These are phyloP conservation scores for Leccinum subspadiceum DNA, from an alignment of 1,284 basidiomycete genomes.

Conservation along the genomic window DNA sequence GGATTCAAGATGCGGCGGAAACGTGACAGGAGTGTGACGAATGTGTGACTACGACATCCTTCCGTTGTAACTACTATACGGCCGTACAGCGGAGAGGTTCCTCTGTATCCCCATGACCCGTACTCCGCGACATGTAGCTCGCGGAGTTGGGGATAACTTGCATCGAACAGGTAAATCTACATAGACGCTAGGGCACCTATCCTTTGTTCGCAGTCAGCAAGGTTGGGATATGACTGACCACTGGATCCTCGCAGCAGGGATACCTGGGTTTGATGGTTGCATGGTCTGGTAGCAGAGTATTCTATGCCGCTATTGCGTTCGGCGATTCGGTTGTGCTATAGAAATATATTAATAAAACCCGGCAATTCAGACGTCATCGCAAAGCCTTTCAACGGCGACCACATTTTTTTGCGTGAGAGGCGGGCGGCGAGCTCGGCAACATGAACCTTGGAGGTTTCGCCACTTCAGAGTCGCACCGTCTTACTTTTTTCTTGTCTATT, in stretches of 20 bases:
- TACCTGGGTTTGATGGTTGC: not conserved
- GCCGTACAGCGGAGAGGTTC: not conserved
- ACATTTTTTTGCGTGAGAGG: constrained; percentile 6
- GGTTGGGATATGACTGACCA: not conserved
- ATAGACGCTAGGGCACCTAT: not conserved
- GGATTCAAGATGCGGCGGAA: not conserved
- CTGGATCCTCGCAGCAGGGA: not conserved
- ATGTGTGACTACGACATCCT: not conserved
- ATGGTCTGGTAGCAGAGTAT: not conserved
- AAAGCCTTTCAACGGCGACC: not conserved
- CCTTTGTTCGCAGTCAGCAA: constrained; percentile 3
- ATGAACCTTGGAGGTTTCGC: not conserved
- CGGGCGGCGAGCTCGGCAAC: not conserved
- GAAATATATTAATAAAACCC: not conserved
- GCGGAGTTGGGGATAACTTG: constrained; percentile 23
- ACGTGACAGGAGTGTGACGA: not conserved
- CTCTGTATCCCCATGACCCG: not conserved
- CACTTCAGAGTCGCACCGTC: not conserved
- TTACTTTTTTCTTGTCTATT: not conserved
- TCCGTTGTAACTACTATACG: not conserved
- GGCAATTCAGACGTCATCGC: not conserved
- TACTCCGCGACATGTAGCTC: constrained; percentile 24
- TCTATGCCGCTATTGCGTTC: not conserved
- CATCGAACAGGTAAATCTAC: constrained; percentile 1
- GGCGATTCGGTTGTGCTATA: not conserved